Conservation (phyloP, 768 basidiomycete species). For the Pleurotus salmoneostramineus region DNA sequence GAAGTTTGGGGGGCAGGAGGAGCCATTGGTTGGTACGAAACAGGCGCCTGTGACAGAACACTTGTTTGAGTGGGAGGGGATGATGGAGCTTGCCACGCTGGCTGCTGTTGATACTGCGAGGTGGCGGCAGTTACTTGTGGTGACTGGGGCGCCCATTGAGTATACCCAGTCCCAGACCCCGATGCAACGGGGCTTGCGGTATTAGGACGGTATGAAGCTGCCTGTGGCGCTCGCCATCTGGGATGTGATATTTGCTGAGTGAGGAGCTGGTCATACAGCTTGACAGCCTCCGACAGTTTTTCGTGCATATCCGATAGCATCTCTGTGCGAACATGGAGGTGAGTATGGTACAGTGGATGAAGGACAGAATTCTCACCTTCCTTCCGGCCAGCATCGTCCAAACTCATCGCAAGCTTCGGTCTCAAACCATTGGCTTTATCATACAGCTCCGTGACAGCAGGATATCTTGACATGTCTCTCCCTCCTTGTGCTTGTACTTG, state of each 20-base stretch:
- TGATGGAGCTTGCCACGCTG: not conserved
- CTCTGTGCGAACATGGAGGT: conserved; percentile 39
- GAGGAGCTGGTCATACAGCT: conserved; percentile 84
- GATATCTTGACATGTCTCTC: conserved; percentile 74
- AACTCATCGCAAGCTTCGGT: conserved; percentile 77
- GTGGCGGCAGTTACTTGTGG: conserved; percentile 16
- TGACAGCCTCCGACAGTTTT: conserved; percentile 88
- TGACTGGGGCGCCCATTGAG: conserved; percentile 30
- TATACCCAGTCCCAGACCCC: conserved; percentile 21
- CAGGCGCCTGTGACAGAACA: not conserved
- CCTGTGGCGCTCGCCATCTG: conserved; percentile 48
- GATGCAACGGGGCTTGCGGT: conserved; percentile 18
- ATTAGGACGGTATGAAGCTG: conserved; percentile 28
- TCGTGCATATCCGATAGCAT: conserved; percentile 92
- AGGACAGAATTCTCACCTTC: conserved; percentile 48
- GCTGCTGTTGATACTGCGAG: conserved; percentile 18
- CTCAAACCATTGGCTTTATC: conserved; percentile 76
- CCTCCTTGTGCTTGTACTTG: conserved; percentile 78
- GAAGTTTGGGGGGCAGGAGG: conserved; percentile 1
- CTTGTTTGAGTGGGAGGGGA: conserved; percentile 12
- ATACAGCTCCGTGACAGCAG: conserved; percentile 80
- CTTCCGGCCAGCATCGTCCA: conserved; percentile 84
- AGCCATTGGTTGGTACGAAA: conserved; percentile 5
- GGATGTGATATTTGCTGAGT: conserved; percentile 80
- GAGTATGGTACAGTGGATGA: not conserved